Evolutionary conservation across 2,329 filamentous ascomycete genomes (phyloP), one percentile per base, ranked within the genome.

Genomic region (Dothideomycetes sp.): DNA sequence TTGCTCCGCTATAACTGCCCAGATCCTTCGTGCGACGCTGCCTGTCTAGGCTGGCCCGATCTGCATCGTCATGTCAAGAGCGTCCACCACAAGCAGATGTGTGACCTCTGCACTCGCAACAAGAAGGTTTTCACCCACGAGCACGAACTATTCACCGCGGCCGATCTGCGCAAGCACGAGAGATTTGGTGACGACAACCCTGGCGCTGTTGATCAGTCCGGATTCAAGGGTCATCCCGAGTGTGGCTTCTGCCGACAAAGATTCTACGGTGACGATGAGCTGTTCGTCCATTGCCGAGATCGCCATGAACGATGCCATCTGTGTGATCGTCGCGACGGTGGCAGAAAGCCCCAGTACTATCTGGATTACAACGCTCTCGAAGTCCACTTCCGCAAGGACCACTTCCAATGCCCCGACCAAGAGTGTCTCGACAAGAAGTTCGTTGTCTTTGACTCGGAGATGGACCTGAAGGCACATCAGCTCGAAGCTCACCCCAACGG

Each of bases 51-150:
- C 18, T 87, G 82, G 82, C 81, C 80, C 12, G 80, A 86, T 54
- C 63, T 88, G 42, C 81, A 87, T 59, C 71, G 79, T 29, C 83
- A 98, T 68, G 89, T 95, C 43, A 83, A 82, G 56, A 76, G 70
- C 38, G 75, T 74, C 44, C 91, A 98, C 65, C 73, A 80, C 49
- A 94, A 89, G 65, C 80, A 84, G 58, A 88, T 93, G 81, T 93
- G 77, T 62, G 86, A 94, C 60, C 70, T 94, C 9, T 95, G 88
- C 63, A 84, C 88, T 5, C 72, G 87, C 45, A 88, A 95, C 68
- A 98, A 98, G 65, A 95, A 94, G 57, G 87, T 95, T 23, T 98
- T 98, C 53, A 95, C 91, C 1, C 91, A 98, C 63, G 91, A 98
- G 63, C 91, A 98, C 58, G 85, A 93, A 48, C 72, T 98, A 1